Conservation (phyloP, 441 rosid genomes). For the California macrophylla region DNA sequence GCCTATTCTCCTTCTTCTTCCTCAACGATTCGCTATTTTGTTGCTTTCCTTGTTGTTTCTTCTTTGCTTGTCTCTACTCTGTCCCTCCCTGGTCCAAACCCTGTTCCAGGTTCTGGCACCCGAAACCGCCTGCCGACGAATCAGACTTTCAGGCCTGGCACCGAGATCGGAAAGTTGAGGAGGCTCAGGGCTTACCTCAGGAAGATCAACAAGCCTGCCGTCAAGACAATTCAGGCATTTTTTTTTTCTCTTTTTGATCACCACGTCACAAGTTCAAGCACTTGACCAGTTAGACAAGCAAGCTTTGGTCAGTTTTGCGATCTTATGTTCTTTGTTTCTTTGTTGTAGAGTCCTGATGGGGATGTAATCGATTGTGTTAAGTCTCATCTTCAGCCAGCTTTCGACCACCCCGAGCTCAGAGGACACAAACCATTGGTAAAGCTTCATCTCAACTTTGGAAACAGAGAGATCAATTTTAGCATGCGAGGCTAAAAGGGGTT, state of each 20-base stretch:
- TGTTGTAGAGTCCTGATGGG: conserved; percentile 55
- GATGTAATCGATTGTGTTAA: conserved; percentile 57
- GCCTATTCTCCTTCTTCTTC: conserved; percentile 23
- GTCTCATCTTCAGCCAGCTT: conserved; percentile 63
- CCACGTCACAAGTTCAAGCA: too few species aligned
- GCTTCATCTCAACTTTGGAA: too few species aligned
- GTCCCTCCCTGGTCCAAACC: conserved; percentile 23
- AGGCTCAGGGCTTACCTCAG: conserved; percentile 36
- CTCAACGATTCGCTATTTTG: conserved; percentile 26
- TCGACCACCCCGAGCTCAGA: conserved; percentile 58
- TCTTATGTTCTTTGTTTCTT: neutral
- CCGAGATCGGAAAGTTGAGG: conserved; percentile 32
- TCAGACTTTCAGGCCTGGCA: conserved; percentile 43
- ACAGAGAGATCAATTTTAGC: too few species aligned
- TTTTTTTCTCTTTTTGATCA: conserved; percentile 9
- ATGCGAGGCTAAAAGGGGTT: too few species aligned
- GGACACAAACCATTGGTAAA: conserved; percentile 52
- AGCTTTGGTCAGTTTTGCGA: conserved; percentile 8
- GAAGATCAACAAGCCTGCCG: conserved; percentile 53
- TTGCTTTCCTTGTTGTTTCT: conserved; percentile 39
- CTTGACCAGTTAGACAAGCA: neutral
- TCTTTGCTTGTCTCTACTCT: conserved; percentile 31
- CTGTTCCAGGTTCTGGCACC: conserved; percentile 24
- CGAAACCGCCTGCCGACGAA: conserved; percentile 19
- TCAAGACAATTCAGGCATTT: conserved; percentile 50